phyloP scores from a whole-genome alignment of 768 basidiomycete genomes.

The Russula virescens region DNA sequence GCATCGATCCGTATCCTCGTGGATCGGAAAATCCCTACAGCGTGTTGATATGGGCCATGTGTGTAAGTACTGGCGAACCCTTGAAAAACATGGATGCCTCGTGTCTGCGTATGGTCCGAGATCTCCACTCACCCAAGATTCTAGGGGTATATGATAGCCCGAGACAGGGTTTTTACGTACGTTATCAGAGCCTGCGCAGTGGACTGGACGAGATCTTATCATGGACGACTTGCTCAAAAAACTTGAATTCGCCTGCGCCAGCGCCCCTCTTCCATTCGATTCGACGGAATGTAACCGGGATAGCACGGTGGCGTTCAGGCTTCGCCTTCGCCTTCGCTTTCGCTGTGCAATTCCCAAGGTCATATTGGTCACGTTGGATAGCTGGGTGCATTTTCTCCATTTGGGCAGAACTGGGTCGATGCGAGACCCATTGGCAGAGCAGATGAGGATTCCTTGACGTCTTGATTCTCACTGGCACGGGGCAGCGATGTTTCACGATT shows the following conservation, averaged over 20 bases:
- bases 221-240: constrained; percentile 23
- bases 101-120: not conserved
- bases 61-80: not conserved
- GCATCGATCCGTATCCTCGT: constrained; percentile 10
- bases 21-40: not conserved
- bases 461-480: not conserved
- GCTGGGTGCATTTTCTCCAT: constrained; percentile 32
- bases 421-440: constrained; percentile 23
- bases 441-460: constrained; percentile 25
- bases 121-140: too few relatives aligned
- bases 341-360: constrained; percentile 30
- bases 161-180: too few relatives aligned
- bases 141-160: too few relatives aligned
- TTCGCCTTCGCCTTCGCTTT: too few relatives aligned
- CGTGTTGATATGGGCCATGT: not conserved
- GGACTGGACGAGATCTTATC: not conserved
- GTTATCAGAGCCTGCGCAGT: too few relatives aligned
- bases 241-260: constrained; percentile 31
- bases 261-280: constrained; percentile 33
- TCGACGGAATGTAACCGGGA: constrained; percentile 30
- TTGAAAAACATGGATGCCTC: not conserved
- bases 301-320: constrained; percentile 31
- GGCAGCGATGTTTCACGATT: not conserved
- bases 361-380: constrained; percentile 31
- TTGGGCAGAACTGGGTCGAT: constrained; percentile 28